Percentiles rank a stretch among this genome's conserved stretches.
Conservation (phyloP, 257 asterid species). For the Plantago major region DNA sequence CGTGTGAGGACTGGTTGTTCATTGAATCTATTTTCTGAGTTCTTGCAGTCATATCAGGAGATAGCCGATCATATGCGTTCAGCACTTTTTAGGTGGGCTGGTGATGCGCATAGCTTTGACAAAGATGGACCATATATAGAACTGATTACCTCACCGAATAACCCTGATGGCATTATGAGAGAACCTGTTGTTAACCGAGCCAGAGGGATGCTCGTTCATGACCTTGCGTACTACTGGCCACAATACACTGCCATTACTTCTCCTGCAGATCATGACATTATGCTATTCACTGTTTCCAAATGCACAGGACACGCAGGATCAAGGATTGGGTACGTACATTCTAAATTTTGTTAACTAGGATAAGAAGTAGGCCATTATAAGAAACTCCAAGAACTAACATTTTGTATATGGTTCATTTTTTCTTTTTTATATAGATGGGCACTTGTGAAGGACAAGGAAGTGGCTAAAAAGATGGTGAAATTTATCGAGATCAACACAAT, state of each 20-base stretch:
- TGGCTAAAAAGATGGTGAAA: constrained; percentile 67
- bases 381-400: neutral
- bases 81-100: constrained; percentile 61
- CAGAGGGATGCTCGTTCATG: constrained; percentile 49
- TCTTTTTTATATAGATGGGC: constrained; percentile 55
- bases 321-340: constrained; percentile 62
- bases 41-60: constrained; percentile 59
- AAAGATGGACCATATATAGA: constrained; percentile 59
- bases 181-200: constrained; percentile 49
- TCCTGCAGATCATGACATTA: constrained; percentile 51
- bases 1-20: neutral
- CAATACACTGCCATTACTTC: constrained; percentile 74
- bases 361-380: neutral
- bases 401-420: neutral
- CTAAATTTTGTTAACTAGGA: neutral
- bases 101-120: constrained; percentile 52
- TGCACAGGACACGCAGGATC: constrained; percentile 95
- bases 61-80: constrained; percentile 45
- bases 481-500: constrained; percentile 68
- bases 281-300: constrained; percentile 86
- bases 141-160: constrained; percentile 74
- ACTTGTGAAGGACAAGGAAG: constrained; percentile 52
- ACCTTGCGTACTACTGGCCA: constrained; percentile 92
- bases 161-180: constrained; percentile 56
- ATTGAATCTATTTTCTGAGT: neutral